phyloP scores from a whole-genome alignment of 2,329 filamentous ascomycete species.

The Chrysoporthe austroafricana region DNA sequence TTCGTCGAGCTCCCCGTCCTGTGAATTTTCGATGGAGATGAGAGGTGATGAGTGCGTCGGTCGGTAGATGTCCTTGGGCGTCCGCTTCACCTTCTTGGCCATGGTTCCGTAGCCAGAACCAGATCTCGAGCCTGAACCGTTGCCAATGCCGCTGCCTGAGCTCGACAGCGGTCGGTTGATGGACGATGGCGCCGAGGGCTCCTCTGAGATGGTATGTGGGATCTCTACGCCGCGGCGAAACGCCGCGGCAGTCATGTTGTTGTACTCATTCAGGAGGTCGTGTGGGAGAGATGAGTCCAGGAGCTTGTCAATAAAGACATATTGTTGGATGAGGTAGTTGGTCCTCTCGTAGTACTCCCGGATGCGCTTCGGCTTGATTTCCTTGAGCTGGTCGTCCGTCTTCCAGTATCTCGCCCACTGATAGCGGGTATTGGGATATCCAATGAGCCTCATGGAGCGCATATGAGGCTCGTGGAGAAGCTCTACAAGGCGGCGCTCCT shows the following conservation, averaged over 20 bases:
- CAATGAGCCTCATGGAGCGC: slow-evolving; percentile 84
- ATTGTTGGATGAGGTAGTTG: slow-evolving; percentile 88
- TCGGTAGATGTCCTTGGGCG: slow-evolving; percentile 85
- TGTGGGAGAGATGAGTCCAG: slow-evolving; percentile 93
- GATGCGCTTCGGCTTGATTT: slow-evolving; percentile 69
- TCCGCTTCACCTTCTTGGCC: slow-evolving; percentile 69
- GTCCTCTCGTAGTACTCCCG: slow-evolving; percentile 87
- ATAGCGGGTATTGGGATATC: slow-evolving; percentile 84
- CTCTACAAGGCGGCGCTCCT: slow-evolving; percentile 62
- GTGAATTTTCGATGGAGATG: slow-evolving; percentile 47
- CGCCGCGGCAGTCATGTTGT: slow-evolving; percentile 60
- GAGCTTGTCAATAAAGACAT: slow-evolving; percentile 88
- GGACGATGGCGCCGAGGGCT: slow-evolving; percentile 47
- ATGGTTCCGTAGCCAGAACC: slow-evolving; percentile 27
- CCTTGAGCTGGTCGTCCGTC: slow-evolving; percentile 71
- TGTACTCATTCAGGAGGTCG: slow-evolving; percentile 88
- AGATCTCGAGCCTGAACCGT: slow-evolving; percentile 11
- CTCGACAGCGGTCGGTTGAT: slow-evolving; percentile 34
- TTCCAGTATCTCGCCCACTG: slow-evolving; percentile 89
- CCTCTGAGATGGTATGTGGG: slow-evolving; percentile 77
- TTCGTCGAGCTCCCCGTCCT: slow-evolving; percentile 50
- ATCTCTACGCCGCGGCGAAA: slow-evolving; percentile 61
- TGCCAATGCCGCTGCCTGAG: slow-evolving; percentile 28
- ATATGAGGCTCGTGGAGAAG: slow-evolving; percentile 72
- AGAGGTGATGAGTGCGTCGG: slow-evolving; percentile 71